Evolutionary conservation across 2,329 filamentous ascomycete species (phyloP).

Genomic region (Exophiala lecanii-corni): DNA sequence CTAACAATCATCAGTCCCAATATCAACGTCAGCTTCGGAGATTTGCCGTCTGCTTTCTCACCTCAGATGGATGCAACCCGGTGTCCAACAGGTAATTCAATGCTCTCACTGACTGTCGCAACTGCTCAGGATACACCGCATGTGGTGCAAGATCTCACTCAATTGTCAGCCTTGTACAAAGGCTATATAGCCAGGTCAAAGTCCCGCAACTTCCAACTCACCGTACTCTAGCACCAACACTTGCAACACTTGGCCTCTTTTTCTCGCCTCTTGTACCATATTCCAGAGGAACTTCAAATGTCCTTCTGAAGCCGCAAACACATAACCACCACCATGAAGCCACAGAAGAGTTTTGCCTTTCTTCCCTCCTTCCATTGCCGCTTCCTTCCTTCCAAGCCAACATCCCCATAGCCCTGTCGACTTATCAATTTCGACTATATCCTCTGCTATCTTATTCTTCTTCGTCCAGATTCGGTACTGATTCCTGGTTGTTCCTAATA

Average conservation of each 20-base stretch:
- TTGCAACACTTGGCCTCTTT: constrained; percentile 6
- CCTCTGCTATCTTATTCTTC: constrained; percentile 13
- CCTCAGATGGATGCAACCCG: constrained; percentile 11
- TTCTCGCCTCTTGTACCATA: constrained; percentile 8
- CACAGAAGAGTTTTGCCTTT: constrained; percentile 16
- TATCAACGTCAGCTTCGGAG: constrained; percentile 7
- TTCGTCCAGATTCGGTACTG: constrained; percentile 13
- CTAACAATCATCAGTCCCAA: constrained; percentile 14
- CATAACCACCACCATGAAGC: constrained; percentile 23
- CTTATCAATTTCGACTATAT: constrained; percentile 15
- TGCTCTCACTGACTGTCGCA: constrained; percentile 38
- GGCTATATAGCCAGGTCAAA: constrained; percentile 2
- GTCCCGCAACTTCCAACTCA: background rate
- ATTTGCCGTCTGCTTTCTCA: constrained; percentile 25
- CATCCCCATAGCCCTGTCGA: constrained; percentile 9
- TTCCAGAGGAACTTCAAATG: constrained; percentile 14
- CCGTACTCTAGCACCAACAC: constrained; percentile 16
- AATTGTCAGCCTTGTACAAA: background rate
- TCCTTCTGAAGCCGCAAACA: constrained; percentile 8
- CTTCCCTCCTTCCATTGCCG: background rate
- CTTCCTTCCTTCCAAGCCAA: constrained; percentile 15
- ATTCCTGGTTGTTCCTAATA: constrained; percentile 4
- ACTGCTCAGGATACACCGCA: constrained; percentile 40
- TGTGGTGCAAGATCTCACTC: constrained; percentile 43
- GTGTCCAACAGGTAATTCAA: constrained; percentile 35